phyloP scores from a whole-genome alignment of 2,329 filamentous ascomycete species.

The Pseudocercospora eumusae region DNA sequence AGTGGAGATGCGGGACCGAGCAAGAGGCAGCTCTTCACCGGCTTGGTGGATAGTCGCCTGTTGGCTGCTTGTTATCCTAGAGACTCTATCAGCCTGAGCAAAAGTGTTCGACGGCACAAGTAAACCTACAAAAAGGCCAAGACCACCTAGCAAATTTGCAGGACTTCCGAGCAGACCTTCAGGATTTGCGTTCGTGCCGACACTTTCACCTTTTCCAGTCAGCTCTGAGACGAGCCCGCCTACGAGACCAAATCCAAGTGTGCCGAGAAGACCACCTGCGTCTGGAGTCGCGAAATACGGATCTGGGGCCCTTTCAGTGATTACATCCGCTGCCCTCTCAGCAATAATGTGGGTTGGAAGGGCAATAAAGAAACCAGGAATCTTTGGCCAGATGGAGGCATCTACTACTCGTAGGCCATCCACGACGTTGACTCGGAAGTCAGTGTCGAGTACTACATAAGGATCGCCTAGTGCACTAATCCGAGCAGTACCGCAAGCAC shows the following conservation, averaged over 20 bases:
- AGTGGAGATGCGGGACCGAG: not conserved
- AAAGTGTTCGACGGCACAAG: not conserved
- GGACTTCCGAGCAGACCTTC: not conserved
- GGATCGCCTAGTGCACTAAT: slow-evolving; percentile 58
- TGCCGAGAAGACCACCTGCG: slow-evolving; percentile 1
- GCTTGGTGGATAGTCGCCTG: slow-evolving; percentile 1
- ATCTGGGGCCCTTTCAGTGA: slow-evolving; percentile 36
- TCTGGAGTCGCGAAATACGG: slow-evolving; percentile 10
- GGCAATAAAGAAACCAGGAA: slow-evolving; percentile 55
- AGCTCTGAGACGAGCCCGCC: not conserved
- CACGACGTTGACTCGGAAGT: slow-evolving; percentile 60
- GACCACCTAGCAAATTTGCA: not conserved
- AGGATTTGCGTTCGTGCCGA: slow-evolving; percentile 4
- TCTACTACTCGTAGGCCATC: slow-evolving; percentile 62
- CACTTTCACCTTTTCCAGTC: slow-evolving; percentile 4
- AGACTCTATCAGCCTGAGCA: not conserved
- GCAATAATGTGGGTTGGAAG: slow-evolving; percentile 58
- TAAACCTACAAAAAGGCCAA: slow-evolving; percentile 8
- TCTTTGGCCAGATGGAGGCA: slow-evolving; percentile 59
- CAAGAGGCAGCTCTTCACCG: not conserved
- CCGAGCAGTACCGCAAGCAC: slow-evolving; percentile 55
- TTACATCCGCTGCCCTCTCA: slow-evolving; percentile 64
- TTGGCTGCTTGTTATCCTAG: slow-evolving; percentile 1
- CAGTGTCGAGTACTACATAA: slow-evolving; percentile 57
- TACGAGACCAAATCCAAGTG: not conserved